These are phyloP conservation scores for Phyllachora maydis DNA, from an alignment of 2,329 filamentous ascomycete genomes.

Conservation along the genomic window DNA sequence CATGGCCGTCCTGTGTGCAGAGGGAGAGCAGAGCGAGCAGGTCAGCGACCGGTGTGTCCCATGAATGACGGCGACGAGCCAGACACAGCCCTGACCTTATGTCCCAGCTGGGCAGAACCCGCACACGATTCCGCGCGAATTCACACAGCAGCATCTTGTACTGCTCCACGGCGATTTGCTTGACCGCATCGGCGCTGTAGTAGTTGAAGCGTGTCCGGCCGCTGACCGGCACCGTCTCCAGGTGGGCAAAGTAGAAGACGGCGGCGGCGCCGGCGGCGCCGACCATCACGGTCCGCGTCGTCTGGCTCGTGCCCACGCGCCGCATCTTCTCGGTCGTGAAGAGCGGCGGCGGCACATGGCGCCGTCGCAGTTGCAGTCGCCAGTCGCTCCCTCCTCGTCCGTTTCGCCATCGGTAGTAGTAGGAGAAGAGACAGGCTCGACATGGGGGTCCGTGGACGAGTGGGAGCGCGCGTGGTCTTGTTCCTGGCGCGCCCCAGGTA, in stretches of 20 bases:
- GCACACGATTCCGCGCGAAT: conserved; percentile 25
- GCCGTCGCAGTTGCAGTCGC: no score
- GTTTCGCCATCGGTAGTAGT: no score
- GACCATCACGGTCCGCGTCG: conserved; percentile 17
- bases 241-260: conserved; percentile 44
- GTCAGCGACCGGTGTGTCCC: no score
- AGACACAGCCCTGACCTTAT: neutral
- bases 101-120: conserved; percentile 39
- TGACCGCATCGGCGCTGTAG: conserved; percentile 32
- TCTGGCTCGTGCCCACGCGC: conserved; percentile 12
- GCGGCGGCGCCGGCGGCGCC: conserved; percentile 20
- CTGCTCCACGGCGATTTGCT: conserved; percentile 26
- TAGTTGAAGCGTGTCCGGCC: conserved; percentile 57
- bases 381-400: no score
- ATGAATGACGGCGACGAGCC: no score
- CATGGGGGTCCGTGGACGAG: no score
- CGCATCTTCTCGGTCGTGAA: no score
- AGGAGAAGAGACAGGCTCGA: no score
- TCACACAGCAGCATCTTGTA: conserved; percentile 35
- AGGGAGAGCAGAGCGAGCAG: no score
- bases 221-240: conserved; percentile 54
- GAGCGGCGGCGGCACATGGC: no score
- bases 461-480: no score
- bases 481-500: no score
- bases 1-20: conserved; percentile 23